phyloP scores from a whole-genome alignment of 345 rosid genomes.

The Toxicodendron radicans region DNA sequence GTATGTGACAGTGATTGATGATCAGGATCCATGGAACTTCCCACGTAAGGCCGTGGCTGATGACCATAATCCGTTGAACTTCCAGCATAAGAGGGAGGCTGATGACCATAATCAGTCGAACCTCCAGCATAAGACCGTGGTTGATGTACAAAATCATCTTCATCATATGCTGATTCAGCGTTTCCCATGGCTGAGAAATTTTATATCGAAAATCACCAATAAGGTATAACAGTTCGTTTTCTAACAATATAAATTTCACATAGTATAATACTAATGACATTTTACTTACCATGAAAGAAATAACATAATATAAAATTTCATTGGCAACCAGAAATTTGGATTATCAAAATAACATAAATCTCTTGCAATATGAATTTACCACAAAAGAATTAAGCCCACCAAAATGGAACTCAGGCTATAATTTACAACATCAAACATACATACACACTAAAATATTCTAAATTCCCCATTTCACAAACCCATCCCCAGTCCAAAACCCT shows the following conservation, averaged over 20 bases:
- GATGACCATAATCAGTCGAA: slow-evolving; percentile 29
- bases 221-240: background rate
- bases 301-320: background rate
- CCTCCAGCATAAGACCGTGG: slow-evolving; percentile 34
- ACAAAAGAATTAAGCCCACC: background rate
- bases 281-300: too few relatives aligned
- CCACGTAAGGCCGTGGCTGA: slow-evolving; percentile 27
- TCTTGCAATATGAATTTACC: background rate
- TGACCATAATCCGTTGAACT: slow-evolving; percentile 26
- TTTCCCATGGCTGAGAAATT: slow-evolving; percentile 35
- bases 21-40: slow-evolving; percentile 22
- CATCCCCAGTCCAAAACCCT: background rate
- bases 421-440: background rate
- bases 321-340: background rate
- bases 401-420: background rate
- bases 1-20: slow-evolving; percentile 29
- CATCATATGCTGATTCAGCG: slow-evolving; percentile 30
- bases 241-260: background rate
- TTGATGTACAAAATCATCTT: slow-evolving; percentile 27
- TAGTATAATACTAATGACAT: too few relatives aligned
- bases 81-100: slow-evolving; percentile 17
- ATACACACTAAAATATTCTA: background rate
- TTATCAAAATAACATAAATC: background rate
- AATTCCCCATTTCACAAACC: background rate
- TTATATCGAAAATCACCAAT: slow-evolving; percentile 4